Base-by-base conservation (phyloP, 352 stramenopile genomes). In the Phytophthora citricola region DNA sequence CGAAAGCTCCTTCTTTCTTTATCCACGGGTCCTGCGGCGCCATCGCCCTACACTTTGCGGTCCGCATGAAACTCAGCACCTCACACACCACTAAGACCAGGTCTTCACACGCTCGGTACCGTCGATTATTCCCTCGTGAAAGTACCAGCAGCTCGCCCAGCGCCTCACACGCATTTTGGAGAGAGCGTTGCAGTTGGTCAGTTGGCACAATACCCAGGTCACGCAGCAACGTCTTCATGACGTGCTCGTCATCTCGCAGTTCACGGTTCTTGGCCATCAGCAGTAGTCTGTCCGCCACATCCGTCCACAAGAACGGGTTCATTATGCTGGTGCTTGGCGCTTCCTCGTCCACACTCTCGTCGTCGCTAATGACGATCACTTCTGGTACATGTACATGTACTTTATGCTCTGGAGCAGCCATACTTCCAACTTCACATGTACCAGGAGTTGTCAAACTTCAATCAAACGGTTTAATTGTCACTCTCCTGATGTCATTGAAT, bases 61-160 rank as follows among this genome's bases (percentile, higher is more conserved):
- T 58, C 20, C 51, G 69, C 8, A 22, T 43, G 5, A 77, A 41
- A 38, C 69, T 77, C 54, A 75, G 55, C 11, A 77, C 59, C 41
- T 75, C 56, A 39, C 65, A 74, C 14, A 72, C 10, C 17, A 69
- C 44, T 15, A 65, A n/a, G 8, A 67, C 54, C 24, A 69, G 48
- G 14, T 46, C 26, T 55, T 71, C 40, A 36, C 46, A 53, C 24
- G 51, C 34, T 12, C 38, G 36, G 6, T 41, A 45, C 5, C 50
- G 60, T 31, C 65, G 40, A 2, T 41, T 12, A 17, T 61, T 39
- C 27, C 45, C 70, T 2, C 20, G 41, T 3, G 32, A 36, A 14
- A 66, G 20, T 24, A 45, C 10, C 24, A 75, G 22, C 3, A 75
- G 36, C n/a, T 54, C 24, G 5, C 51, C 47, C 11, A 75, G 17